Evolutionary conservation across 2,329 filamentous ascomycete species (phyloP).

Genomic region (Sarocladium kiliense): DNA sequence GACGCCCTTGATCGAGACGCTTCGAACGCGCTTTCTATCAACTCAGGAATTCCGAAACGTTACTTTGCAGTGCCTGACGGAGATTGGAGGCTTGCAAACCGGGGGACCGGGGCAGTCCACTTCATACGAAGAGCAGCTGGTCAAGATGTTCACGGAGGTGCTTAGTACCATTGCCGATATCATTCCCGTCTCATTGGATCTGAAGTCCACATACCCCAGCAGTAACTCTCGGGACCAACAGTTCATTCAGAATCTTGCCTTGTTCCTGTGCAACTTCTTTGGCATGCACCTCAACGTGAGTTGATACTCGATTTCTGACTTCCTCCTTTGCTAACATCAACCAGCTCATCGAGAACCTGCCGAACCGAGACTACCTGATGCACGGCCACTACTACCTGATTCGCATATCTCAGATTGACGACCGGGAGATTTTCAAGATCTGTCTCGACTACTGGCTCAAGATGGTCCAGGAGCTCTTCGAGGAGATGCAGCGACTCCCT

Average conservation of each 20-base stretch:
- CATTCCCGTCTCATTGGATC: constrained; percentile 82
- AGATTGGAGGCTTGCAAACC: constrained; percentile 91
- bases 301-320: constrained; percentile 10
- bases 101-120: constrained; percentile 60
- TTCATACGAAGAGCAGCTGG: constrained; percentile 89
- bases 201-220: constrained; percentile 84
- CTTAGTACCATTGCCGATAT: constrained; percentile 89
- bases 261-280: constrained; percentile 97
- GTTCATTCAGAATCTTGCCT: constrained; percentile 92
- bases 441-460: constrained; percentile 99
- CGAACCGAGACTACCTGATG: constrained; percentile 89
- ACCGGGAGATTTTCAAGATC: constrained; percentile 99
- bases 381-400: constrained; percentile 98
- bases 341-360: constrained; percentile 88
- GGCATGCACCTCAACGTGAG: constrained; percentile 79
- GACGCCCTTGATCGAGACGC: constrained; percentile 89
- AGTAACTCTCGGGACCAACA: constrained; percentile 95
- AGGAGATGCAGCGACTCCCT: constrained; percentile 96
- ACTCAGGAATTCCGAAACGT: constrained; percentile 94
- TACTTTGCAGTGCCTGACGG: constrained; percentile 92
- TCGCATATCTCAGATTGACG: constrained; percentile 96
- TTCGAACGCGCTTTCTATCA: constrained; percentile 87
- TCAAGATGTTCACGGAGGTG: constrained; percentile 98
- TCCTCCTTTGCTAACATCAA: constrained; percentile 8
- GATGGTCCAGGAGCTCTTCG: constrained; percentile 93